Base-by-base conservation (phyloP, 2,329 filamentous ascomycete species). In the Stachybotrys chartarum region DNA sequence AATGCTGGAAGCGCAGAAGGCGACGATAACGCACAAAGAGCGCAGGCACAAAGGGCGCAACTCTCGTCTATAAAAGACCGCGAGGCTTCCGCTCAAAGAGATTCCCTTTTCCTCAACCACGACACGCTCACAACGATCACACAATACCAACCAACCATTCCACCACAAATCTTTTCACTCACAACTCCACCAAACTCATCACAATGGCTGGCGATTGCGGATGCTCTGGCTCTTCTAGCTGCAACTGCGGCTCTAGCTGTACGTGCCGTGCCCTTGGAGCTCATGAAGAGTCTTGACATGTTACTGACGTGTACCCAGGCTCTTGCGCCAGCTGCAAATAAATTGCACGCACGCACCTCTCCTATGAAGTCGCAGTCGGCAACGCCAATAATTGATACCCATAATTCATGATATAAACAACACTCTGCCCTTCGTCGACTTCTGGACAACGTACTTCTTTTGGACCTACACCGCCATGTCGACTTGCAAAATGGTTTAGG, bases 171-270 rank as follows among this genome's bases (percentile, higher is more conserved):
- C 16, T 47, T 47, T 47, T 42, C 35, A 42, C 35, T 10, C 35
- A 14, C 35, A 55, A 24, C 31, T 44, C 56, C 47, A 30, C 58
- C 57, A 62, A 56, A 54, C 59, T 30, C 35, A 62, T 65, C 64
- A 69, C 60, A 62, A 72, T 72, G 69, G 61, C 68, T 67, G 68
- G 64, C 59, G 60, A 71, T 64, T 71, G 69, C 60, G 69, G 68
- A 60, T 71, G 69, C 64, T 69, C 67, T 59, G 66, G 68, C 61
- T 58, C 64, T 57, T 63, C 66, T 58, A 57, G 63, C 57, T 71
- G 69, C 66, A 69, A 65, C 66, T 71, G 69, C 60, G 69, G 69
- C 66, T 64, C 68, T 56, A 64, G 63, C 64, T 71, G 69, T 71
- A 61, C 51, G 69, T 66, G 30, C 44, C 30, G 6, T 16, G 42